phyloP scores from a whole-genome alignment of 345 rosid species.

The Theobroma cacao region DNA sequence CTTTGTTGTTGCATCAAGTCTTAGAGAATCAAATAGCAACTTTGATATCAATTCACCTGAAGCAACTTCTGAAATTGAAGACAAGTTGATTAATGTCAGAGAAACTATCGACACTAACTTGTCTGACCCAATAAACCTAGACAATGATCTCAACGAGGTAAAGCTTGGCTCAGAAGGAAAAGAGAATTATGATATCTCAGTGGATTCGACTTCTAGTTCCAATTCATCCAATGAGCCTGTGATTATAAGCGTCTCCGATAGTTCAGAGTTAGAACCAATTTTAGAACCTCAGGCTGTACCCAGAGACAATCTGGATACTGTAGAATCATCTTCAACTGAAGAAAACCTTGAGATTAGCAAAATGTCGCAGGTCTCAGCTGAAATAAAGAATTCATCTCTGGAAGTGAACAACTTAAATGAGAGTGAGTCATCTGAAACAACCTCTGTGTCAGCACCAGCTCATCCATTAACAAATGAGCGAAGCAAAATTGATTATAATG shows the following conservation, averaged over 20 bases:
- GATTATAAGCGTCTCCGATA: constrained; percentile 26
- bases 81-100: constrained; percentile 19
- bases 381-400: constrained; percentile 31
- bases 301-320: constrained; percentile 23
- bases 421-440: constrained; percentile 27
- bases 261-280: constrained; percentile 34
- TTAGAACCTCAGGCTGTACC: constrained; percentile 34
- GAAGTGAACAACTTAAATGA: constrained; percentile 39
- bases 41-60: constrained; percentile 18
- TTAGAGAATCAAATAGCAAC: constrained; percentile 29
- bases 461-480: constrained; percentile 33
- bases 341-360: constrained; percentile 36
- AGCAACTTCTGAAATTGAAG: constrained; percentile 33
- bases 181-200: constrained; percentile 19
- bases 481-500: constrained; percentile 28
- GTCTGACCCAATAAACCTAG: constrained; percentile 26
- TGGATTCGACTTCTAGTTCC: constrained; percentile 29
- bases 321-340: constrained; percentile 24
- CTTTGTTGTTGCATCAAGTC: constrained; percentile 25
- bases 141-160: constrained; percentile 25
- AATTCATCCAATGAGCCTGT: constrained; percentile 27
- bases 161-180: constrained; percentile 24
- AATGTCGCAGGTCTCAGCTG: constrained; percentile 27
- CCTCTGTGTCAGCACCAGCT: constrained; percentile 34
- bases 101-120: constrained; percentile 36